These are phyloP conservation scores for Blastobotrys peoriensis DNA, from an alignment of 805 yeast genomes.

Conservation along the genomic window DNA sequence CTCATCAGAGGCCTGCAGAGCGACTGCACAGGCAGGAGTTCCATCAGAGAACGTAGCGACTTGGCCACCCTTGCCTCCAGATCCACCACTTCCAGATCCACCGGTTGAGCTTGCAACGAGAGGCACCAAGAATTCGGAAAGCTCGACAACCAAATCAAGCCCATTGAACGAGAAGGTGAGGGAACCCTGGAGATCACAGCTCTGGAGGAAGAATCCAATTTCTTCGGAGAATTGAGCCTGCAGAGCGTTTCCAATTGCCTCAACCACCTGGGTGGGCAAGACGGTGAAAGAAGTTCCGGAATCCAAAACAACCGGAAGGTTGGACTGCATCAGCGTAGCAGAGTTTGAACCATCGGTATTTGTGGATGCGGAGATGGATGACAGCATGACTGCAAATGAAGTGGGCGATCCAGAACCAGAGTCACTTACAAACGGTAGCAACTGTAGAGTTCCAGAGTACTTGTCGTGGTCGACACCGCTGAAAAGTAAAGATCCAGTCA, in stretches of 20 bases:
- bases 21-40: slow-evolving; percentile 13
- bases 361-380: slow-evolving; percentile 2
- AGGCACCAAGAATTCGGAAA: slow-evolving; percentile 20
- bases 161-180: slow-evolving; percentile 49
- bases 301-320: slow-evolving; percentile 18
- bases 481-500: slow-evolving; percentile 38
- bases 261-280: slow-evolving; percentile 23
- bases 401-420: slow-evolving; percentile 12
- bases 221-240: slow-evolving; percentile 35
- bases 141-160: slow-evolving; percentile 21
- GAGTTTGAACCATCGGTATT: slow-evolving; percentile 4
- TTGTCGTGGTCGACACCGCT: slow-evolving; percentile 50
- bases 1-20: slow-evolving; percentile 11
- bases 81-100: too few relatives aligned
- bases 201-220: slow-evolving; percentile 20
- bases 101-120: slow-evolving; percentile 1
- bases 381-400: slow-evolving; percentile 14
- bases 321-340: slow-evolving; percentile 4
- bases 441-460: slow-evolving; percentile 34
- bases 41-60: slow-evolving; percentile 4
- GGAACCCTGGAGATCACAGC: slow-evolving; percentile 18
- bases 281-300: slow-evolving; percentile 24
- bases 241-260: slow-evolving; percentile 29
- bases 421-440: slow-evolving; percentile 21
- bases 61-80: background rate